Percentiles rank a stretch among this genome's conserved stretches.
Conservation (phyloP, 2,329 filamentous ascomycete genomes). For the Teratosphaeria gauchensis region DNA sequence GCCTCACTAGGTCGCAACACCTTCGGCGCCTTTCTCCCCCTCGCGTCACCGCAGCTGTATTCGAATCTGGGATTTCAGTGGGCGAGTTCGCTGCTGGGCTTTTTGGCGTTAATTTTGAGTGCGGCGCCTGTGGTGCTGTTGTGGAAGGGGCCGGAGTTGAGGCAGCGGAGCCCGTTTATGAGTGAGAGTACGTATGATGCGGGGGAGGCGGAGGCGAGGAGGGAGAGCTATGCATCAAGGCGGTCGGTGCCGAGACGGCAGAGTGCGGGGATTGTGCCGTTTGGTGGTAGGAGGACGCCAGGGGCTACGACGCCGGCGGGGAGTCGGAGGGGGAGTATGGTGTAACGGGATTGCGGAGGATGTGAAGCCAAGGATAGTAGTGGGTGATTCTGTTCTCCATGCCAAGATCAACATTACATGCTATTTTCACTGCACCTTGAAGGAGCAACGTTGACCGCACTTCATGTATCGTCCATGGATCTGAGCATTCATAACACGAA, state of each 20-base stretch:
- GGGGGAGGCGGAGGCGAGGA: slow-evolving; percentile 13
- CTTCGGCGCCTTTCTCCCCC: slow-evolving; percentile 36
- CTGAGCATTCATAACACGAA: too few species aligned
- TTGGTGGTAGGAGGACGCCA: neutral
- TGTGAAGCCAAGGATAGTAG: too few species aligned
- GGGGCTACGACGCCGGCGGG: neutral
- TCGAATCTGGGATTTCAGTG: slow-evolving; percentile 35
- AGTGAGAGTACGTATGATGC: slow-evolving; percentile 18
- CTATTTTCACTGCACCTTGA: too few species aligned
- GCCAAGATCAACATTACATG: too few species aligned
- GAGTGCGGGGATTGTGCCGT: neutral
- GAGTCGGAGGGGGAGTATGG: neutral
- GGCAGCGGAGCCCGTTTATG: slow-evolving; percentile 21
- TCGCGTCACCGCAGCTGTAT: slow-evolving; percentile 37
- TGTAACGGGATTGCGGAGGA: too few species aligned
- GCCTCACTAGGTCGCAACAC: slow-evolving; percentile 37
- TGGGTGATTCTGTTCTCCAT: too few species aligned
- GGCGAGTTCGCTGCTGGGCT: slow-evolving; percentile 36
- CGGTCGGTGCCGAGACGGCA: slow-evolving; percentile 2
- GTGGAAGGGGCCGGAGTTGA: slow-evolving; percentile 17
- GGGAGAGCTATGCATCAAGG: slow-evolving; percentile 8
- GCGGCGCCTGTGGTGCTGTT: slow-evolving; percentile 31
- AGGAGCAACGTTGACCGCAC: too few species aligned
- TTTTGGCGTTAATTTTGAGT: slow-evolving; percentile 27
- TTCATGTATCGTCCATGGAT: too few species aligned